These are phyloP conservation scores for Pseudogymnoascus sp. DNA, from an alignment of 2,329 filamentous ascomycete genomes.

Conservation along the genomic window DNA sequence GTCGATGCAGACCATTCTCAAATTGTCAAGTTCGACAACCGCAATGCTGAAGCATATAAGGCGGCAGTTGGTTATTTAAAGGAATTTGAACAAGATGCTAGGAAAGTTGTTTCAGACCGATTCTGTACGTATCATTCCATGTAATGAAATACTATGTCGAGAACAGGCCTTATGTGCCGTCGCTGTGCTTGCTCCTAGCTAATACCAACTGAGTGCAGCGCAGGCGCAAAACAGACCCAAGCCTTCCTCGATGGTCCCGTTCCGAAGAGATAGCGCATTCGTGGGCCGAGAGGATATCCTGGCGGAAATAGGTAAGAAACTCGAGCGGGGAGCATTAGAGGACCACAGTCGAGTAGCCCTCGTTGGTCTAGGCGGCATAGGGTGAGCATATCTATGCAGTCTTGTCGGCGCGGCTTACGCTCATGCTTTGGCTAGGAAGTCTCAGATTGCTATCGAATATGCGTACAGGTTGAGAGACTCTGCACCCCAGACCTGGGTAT, in stretches of 20 bases:
- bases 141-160: not conserved
- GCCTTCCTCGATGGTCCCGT: conserved; percentile 13
- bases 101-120: conserved; percentile 5
- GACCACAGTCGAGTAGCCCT: conserved; percentile 13
- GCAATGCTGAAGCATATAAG: too few species aligned
- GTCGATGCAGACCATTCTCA: conserved; percentile 20
- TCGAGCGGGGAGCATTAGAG: not conserved
- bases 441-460: conserved; percentile 20
- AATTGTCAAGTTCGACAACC: too few species aligned
- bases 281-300: conserved; percentile 13
- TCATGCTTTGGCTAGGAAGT: conserved; percentile 12
- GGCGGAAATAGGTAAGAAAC: not conserved
- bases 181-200: not conserved
- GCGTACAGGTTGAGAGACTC: conserved; percentile 10
- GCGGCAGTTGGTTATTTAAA: too few species aligned
- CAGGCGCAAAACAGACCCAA: not conserved
- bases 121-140: conserved; percentile 11
- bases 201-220: not conserved
- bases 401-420: not conserved
- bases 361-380: conserved; percentile 14
- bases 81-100: conserved; percentile 13
- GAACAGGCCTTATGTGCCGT: not conserved
- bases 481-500: conserved; percentile 10
- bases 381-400: conserved; percentile 7
- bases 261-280: conserved; percentile 13